These are phyloP conservation scores for Thalassiosira oceanica DNA, from an alignment of 352 stramenopile genomes.

Conservation along the genomic window DNA sequence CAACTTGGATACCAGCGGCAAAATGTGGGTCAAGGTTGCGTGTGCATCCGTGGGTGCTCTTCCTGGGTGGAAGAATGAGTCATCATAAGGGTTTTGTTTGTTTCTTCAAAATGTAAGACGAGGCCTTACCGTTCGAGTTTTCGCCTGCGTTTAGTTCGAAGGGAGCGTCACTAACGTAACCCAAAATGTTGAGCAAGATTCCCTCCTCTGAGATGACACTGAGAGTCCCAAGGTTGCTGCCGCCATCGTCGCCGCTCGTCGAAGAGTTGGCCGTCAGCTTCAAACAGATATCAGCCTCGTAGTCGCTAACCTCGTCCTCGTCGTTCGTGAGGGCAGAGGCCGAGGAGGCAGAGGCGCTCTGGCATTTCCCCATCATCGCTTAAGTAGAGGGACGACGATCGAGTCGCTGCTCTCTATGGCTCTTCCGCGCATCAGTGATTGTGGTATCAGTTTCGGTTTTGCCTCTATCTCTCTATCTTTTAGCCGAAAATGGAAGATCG, in stretches of 20 bases:
- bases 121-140: not conserved
- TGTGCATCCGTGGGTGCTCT: slow-evolving; percentile 10
- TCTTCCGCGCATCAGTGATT: no score
- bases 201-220: slow-evolving; percentile 50
- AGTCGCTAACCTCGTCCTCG: no score
- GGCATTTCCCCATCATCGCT: slow-evolving; percentile 20
- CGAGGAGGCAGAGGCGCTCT: not conserved
- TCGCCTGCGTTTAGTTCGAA: slow-evolving; percentile 36
- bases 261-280: no score
- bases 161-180: slow-evolving; percentile 66
- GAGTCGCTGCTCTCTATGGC: no score
- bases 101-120: not conserved
- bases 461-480: no score
- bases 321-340: not conserved
- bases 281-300: no score
- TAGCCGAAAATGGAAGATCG: no score
- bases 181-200: slow-evolving; percentile 54
- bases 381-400: no score
- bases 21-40: slow-evolving; percentile 45
- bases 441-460: no score
- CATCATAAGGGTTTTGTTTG: slow-evolving; percentile 1
- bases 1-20: slow-evolving; percentile 65
- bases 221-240: not conserved
- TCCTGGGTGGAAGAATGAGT: slow-evolving; percentile 1
- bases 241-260: not conserved